Evolutionary conservation across 2,329 filamentous ascomycete species (phyloP).

Genomic region (Beauveria pseudobassiana): DNA sequence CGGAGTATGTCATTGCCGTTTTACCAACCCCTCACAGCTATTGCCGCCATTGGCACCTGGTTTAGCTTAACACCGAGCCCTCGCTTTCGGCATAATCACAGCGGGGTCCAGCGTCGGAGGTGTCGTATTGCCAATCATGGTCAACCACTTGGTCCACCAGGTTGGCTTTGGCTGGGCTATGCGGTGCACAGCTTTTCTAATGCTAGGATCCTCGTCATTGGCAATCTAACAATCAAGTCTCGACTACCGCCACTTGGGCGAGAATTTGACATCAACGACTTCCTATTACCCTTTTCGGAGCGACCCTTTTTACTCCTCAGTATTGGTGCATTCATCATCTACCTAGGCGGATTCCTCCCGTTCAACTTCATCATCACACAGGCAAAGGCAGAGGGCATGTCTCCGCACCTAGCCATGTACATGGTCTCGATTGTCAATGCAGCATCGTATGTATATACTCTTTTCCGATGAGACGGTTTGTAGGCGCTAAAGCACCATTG

Average conservation of each 20-base stretch:
- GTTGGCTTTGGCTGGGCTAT: constrained; percentile 40
- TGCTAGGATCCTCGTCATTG: constrained; percentile 30
- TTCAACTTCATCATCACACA: constrained; percentile 6
- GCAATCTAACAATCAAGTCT: constrained; percentile 27
- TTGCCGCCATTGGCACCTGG: constrained; percentile 51
- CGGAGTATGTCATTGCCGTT: too few species aligned
- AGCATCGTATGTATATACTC: neutral
- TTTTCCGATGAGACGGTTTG: neutral
- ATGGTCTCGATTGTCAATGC: constrained; percentile 6
- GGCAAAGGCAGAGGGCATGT: constrained; percentile 2
- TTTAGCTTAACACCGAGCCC: constrained; percentile 45
- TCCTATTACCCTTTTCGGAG: constrained; percentile 35
- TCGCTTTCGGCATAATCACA: constrained; percentile 52
- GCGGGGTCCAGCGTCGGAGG: constrained; percentile 48
- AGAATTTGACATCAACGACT: constrained; percentile 31
- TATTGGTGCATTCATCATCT: constrained; percentile 11
- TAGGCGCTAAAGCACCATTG: neutral
- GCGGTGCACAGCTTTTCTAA: constrained; percentile 51
- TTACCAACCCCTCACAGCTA: neutral
- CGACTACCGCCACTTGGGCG: constrained; percentile 31
- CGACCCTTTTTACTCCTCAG: constrained; percentile 29
- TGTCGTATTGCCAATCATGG: constrained; percentile 35
- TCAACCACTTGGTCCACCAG: constrained; percentile 16
- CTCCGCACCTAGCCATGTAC: neutral
- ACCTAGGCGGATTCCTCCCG: constrained; percentile 16